Base-by-base conservation (phyloP, 2,329 filamentous ascomycete genomes). In the Fusarium goolgardi region DNA sequence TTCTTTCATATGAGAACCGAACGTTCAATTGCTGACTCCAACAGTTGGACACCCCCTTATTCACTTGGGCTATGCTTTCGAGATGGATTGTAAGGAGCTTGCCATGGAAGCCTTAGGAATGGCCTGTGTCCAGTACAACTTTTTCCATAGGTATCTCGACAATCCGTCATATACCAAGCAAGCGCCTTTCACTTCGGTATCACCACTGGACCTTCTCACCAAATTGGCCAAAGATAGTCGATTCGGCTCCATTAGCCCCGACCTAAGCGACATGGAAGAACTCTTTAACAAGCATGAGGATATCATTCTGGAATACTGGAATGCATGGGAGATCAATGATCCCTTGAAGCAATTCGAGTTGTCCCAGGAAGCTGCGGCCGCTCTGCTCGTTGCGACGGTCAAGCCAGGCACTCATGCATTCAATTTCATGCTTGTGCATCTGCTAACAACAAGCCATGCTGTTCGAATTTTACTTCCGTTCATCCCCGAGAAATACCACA, bases 21-120 rank as follows among this genome's bases (percentile, higher is more conserved):
- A n/a, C 18, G 12, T n/a, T 41, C 55, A 32, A 63, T 61, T 10
- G 51, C 72, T 78, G 56, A 75, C 62, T 10, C 15, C 18, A 6
- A 37, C 68, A 95, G 92, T 97, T 63, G 95, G 91, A 20, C 93
- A 97, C 73, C 92, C 95, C 2, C 83, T 98, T n/a, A 96, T 98
- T 60, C 96, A 98, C 74, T 85, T 99, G 4, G 94, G 89, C n/a
- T 97, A 97, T 76, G 96, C 94, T 12, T 95, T 91, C 75, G 95
- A 99, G 81, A 84, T 98, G 72, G 88, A 92, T 65, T 96, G 87
- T 71, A 91, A 90, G 60, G 95, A 96, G 68, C 77, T 98, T 21
- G 94, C 90, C 47, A 96, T 97, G 79, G 96, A 99, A 81, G 92
- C 94, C 1, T 84, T 99, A 1, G 89, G 88, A 0, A 83, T 97